These are phyloP conservation scores for Paraphoma chrysanthemicola DNA, from an alignment of 2,329 filamentous ascomycete species.

Conservation along the genomic window DNA sequence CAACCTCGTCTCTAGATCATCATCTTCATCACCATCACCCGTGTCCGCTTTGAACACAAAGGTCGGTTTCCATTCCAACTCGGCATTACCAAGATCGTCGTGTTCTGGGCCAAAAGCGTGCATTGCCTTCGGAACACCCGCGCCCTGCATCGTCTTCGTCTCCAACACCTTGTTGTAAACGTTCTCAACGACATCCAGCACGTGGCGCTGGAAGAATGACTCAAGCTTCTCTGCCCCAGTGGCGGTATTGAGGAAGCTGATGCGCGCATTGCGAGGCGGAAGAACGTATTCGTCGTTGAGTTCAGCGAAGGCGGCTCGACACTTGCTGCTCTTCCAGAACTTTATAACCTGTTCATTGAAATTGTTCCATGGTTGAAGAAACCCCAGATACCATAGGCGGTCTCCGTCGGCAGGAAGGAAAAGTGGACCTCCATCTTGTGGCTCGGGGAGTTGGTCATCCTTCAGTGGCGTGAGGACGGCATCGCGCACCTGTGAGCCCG, in stretches of 20 bases:
- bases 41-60: constrained; percentile 14
- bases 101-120: constrained; percentile 2
- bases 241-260: neutral
- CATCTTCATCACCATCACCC: neutral
- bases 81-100: constrained; percentile 7
- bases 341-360: constrained; percentile 5
- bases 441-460: neutral
- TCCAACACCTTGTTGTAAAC: constrained; percentile 11
- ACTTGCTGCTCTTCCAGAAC: constrained; percentile 2
- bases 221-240: neutral
- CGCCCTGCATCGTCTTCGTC: neutral
- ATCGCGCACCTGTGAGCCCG: neutral
- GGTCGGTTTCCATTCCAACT: constrained; percentile 9
- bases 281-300: constrained; percentile 2
- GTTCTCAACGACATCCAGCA: constrained; percentile 6
- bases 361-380: constrained; percentile 16
- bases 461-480: constrained; percentile 2
- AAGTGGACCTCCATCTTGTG: constrained; percentile 6
- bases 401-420: constrained; percentile 8
- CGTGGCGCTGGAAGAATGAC: constrained; percentile 13
- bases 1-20: constrained; percentile 7
- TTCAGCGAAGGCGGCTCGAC: constrained; percentile 8
- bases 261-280: constrained; percentile 1
- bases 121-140: neutral
- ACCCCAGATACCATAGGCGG: constrained; percentile 24